Conservation (phyloP, 2,329 filamentous ascomycete species). For the Trichophyton simii region DNA sequence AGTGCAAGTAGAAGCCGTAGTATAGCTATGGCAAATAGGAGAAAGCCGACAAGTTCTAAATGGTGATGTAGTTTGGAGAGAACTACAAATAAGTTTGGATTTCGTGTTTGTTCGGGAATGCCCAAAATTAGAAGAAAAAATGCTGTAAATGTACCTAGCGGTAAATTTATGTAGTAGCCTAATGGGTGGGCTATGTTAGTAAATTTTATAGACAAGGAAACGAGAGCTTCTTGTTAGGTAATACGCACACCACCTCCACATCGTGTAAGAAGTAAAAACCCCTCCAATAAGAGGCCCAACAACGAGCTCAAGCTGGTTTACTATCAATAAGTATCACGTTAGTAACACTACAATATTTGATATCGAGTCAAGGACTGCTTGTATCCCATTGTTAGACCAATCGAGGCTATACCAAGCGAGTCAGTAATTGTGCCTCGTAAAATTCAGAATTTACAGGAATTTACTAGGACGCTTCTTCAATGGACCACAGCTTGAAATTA, state of each 20-base stretch:
- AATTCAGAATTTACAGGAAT: background rate
- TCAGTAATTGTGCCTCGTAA: background rate
- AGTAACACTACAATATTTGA: background rate
- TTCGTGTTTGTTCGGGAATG: slow-evolving; percentile 19
- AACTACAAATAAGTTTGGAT: slow-evolving; percentile 13
- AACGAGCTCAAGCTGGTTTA: slow-evolving; percentile 25
- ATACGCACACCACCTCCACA: slow-evolving; percentile 31
- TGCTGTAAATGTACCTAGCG: slow-evolving; percentile 21
- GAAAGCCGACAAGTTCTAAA: slow-evolving; percentile 28
- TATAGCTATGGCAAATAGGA: slow-evolving; percentile 23
- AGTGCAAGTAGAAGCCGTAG: slow-evolving; percentile 29
- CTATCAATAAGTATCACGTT: slow-evolving; percentile 12
- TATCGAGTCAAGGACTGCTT: background rate
- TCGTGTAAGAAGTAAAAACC: slow-evolving; percentile 26
- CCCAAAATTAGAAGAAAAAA: slow-evolving; percentile 18
- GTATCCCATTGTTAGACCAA: background rate
- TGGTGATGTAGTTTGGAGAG: slow-evolving; percentile 19
- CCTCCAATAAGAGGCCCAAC: slow-evolving; percentile 33
- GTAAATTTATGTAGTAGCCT: slow-evolving; percentile 30
- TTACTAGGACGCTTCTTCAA: background rate
- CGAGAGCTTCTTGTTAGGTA: background rate
- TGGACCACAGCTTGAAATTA: slow-evolving; percentile 7
- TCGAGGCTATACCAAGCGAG: background rate
- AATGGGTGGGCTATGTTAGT: background rate
- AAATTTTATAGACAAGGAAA: background rate